Percentiles rank a stretch among this genome's conserved stretches.
phyloP scores from a whole-genome alignment of 495 filamentous ascomycete species.

The Pyrenopolyporus hunteri region DNA sequence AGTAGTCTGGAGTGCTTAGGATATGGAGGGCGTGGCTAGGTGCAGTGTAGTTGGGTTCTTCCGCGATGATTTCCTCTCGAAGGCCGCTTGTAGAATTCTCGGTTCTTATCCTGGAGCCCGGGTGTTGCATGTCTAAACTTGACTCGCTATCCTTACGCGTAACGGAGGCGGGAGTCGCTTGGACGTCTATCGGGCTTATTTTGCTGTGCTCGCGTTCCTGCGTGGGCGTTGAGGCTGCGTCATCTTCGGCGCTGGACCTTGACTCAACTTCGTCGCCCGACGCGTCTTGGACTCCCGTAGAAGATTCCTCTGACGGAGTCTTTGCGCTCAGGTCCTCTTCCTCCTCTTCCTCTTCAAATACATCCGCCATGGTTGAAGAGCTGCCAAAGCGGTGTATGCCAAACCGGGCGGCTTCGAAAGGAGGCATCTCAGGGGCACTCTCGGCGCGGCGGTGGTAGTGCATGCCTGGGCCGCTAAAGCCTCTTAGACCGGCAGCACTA shows the following conservation, averaged over 20 bases:
- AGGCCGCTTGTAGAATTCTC: slow-evolving; percentile 49
- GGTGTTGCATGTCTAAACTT: slow-evolving; percentile 41
- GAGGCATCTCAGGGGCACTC: slow-evolving; percentile 86
- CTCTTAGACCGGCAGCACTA: slow-evolving; percentile 78
- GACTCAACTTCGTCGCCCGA: slow-evolving; percentile 33
- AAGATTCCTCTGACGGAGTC: slow-evolving; percentile 38
- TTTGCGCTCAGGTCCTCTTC: slow-evolving; percentile 43
- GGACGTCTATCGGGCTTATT: slow-evolving; percentile 5
- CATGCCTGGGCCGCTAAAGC: slow-evolving; percentile 81
- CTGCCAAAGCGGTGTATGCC: slow-evolving; percentile 64
- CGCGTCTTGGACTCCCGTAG: slow-evolving; percentile 25
- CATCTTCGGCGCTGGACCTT: slow-evolving; percentile 28
- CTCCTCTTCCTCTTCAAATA: slow-evolving; percentile 95
- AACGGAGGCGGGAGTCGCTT: slow-evolving; percentile 18
- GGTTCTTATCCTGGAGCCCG: slow-evolving; percentile 44
- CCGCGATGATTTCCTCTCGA: slow-evolving; percentile 51
- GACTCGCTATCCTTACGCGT: slow-evolving; percentile 51
- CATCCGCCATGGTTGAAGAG: slow-evolving; percentile 79
- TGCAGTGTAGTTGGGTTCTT: slow-evolving; percentile 41
- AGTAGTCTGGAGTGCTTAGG: slow-evolving; percentile 27
- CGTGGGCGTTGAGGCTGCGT: slow-evolving; percentile 37
- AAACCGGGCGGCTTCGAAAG: slow-evolving; percentile 73
- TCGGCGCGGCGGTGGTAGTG: slow-evolving; percentile 91
- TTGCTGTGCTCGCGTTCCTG: slow-evolving; percentile 31
- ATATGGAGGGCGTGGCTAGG: slow-evolving; percentile 44